A percentile compares a stretch with the other conserved stretches of the same genome.
Evolutionary conservation across 108 stramenopile species (phyloP).

Genomic region (Pseudonitzschia multiseries): DNA sequence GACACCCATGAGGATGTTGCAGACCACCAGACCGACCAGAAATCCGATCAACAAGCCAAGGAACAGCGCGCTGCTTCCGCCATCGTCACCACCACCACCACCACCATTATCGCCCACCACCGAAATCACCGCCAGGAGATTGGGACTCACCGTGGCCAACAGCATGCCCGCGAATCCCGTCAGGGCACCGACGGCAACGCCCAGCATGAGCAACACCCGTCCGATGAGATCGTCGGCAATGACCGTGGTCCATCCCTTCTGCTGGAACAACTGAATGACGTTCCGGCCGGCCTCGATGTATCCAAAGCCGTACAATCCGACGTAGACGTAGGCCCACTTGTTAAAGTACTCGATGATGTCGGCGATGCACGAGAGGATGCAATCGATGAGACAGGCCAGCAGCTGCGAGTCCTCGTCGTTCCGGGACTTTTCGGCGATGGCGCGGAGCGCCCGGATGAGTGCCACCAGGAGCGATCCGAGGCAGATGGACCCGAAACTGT

Average conservation of each 20-base stretch:
- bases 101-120: too few relatives aligned
- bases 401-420: constrained; percentile 51
- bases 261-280: constrained; percentile 66
- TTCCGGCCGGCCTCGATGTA: constrained; percentile 76
- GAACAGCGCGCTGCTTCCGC: neutral
- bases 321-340: constrained; percentile 84
- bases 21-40: constrained; percentile 4
- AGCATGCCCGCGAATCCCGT: constrained; percentile 64
- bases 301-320: constrained; percentile 80
- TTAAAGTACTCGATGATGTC: constrained; percentile 72
- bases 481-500: constrained; percentile 72
- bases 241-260: constrained; percentile 78
- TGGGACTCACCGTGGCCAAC: constrained; percentile 43
- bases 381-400: constrained; percentile 69
- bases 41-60: constrained; percentile 28
- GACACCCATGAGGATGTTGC: constrained; percentile 57
- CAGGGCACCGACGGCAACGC: constrained; percentile 59
- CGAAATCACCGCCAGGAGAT: constrained; percentile 40
- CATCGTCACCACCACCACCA: too few relatives aligned
- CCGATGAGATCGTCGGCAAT: constrained; percentile 73
- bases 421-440: constrained; percentile 51
- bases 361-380: constrained; percentile 62
- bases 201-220: constrained; percentile 63
- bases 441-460: constrained; percentile 71
- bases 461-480: constrained; percentile 86